These are phyloP conservation scores for Russula vinacea DNA, from an alignment of 768 basidiomycete genomes.

Conservation along the genomic window DNA sequence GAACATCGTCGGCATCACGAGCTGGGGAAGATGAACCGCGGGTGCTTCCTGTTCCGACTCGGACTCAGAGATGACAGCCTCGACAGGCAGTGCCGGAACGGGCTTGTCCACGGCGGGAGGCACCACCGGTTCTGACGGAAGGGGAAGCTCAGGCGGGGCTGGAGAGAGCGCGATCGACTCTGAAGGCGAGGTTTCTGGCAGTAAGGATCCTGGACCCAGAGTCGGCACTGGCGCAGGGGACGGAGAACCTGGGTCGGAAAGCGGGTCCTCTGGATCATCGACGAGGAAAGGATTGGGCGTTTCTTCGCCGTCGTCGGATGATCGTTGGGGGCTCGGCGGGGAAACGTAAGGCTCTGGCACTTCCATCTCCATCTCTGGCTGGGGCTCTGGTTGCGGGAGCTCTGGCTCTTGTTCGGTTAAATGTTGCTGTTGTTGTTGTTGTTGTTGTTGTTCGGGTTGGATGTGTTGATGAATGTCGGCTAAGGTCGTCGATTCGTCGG, in stretches of 20 bases:
- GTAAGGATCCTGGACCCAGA: constrained; percentile 15
- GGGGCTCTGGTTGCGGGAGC: not conserved
- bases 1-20: constrained; percentile 75
- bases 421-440: not conserved
- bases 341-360: constrained; percentile 4
- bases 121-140: constrained; percentile 25
- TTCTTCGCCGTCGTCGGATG: not conserved
- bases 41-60: constrained; percentile 53
- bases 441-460: not conserved
- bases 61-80: constrained; percentile 36
- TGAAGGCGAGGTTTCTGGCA: constrained; percentile 39
- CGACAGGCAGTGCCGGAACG: constrained; percentile 42
- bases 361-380: not conserved
- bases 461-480: constrained; percentile 11
- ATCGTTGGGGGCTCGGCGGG: constrained; percentile 5
- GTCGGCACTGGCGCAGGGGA: constrained; percentile 25
- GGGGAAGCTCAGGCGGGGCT: constrained; percentile 22
- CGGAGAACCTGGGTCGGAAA: constrained; percentile 29
- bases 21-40: constrained; percentile 63
- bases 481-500: constrained; percentile 21
- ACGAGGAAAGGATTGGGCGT: constrained; percentile 58
- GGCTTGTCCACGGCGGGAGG: constrained; percentile 52
- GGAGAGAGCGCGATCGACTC: constrained; percentile 44
- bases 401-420: not conserved
- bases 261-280: constrained; percentile 50